Base-by-base conservation (phyloP, 176 grass and related monocot species). In the Thinopyrum elongatum region DNA sequence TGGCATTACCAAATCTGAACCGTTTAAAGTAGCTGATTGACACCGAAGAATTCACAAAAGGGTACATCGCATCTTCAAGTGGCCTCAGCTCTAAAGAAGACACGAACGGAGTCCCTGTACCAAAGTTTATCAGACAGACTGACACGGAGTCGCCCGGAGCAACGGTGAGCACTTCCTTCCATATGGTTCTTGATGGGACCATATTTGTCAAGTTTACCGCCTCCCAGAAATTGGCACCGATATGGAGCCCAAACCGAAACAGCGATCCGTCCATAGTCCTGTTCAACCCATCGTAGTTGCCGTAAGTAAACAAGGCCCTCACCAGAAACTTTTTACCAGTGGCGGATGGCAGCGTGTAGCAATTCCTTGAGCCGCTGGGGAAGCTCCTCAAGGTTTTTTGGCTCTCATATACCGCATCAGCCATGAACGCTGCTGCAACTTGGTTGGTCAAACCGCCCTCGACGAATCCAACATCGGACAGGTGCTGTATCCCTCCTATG, bases 141-240 rank as follows among this genome's bases (percentile, higher is more conserved):
- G 65, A 87, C 4, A 64, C 4, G 4, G 10, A 44, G 30, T 63
- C 9, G 28, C 39, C 74, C 0, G 8, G 6, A 38, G 84, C 31
- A 25, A 80, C 10, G 4, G 29, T 58, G 33, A 86, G 5, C 7
- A 33, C 80, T 19, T 88, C 86, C 10, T 34, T 79, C 64, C 7
- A 23, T 1, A 10, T 0, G 0, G n/a, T 47, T 2, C 0, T 0
- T 1, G 22, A 0, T 39, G 70, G 6, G 12, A 1, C 0, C 0
- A 0, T 10, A 0, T 15, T 51, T 70, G 80, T 82, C 42, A 82
- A 25, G 64, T 82, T 82, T 7, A 82, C 27, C 17, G 9, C 22
- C 36, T 27, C 31, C 79, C 79, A 81, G 63, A 68, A 81, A 30
- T 81, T 81, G 63, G 33, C 63, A 1, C 79, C 79, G 3, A 81